These are phyloP conservation scores for Thozetella sp. DNA, from an alignment of 495 filamentous ascomycete species.

Conservation along the genomic window DNA sequence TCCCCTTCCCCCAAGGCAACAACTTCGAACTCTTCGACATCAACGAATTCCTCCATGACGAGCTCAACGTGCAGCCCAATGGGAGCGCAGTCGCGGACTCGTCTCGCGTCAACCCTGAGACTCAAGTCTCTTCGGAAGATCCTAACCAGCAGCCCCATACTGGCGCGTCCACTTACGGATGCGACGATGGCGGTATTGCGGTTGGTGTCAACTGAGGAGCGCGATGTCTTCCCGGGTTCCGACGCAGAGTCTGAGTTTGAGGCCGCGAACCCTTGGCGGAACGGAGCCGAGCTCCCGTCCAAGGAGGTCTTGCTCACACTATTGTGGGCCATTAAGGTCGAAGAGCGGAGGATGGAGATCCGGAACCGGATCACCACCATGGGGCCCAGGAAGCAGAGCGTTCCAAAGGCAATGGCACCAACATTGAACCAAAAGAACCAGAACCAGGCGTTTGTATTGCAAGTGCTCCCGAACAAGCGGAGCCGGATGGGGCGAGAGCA, in stretches of 20 bases:
- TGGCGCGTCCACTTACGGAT: slow-evolving; percentile 90
- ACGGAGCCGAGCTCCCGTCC: slow-evolving; percentile 47
- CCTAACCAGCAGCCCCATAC: slow-evolving; percentile 82
- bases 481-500: background rate
- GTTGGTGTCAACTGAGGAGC: slow-evolving; percentile 54
- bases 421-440: slow-evolving; percentile 5
- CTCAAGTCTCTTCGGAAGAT: slow-evolving; percentile 52
- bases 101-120: slow-evolving; percentile 47
- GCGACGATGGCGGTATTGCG: slow-evolving; percentile 89
- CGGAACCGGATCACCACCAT: slow-evolving; percentile 16
- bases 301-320: slow-evolving; percentile 53
- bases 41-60: slow-evolving; percentile 54
- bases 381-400: slow-evolving; percentile 22
- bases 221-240: slow-evolving; percentile 38
- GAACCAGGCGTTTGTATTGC: slow-evolving; percentile 14
- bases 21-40: slow-evolving; percentile 43
- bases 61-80: slow-evolving; percentile 41
- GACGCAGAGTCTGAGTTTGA: slow-evolving; percentile 34
- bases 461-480: slow-evolving; percentile 15
- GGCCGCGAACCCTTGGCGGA: slow-evolving; percentile 35
- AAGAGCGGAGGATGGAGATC: slow-evolving; percentile 37
- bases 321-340: slow-evolving; percentile 50
- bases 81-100: slow-evolving; percentile 37
- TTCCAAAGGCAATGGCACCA: slow-evolving; percentile 19
- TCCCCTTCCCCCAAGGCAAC: slow-evolving; percentile 40